A percentile compares a stretch with the other conserved stretches of the same genome.
Evolutionary conservation across 2,329 filamentous ascomycete species (phyloP).

Genomic region (Talaromyces verruculosus): DNA sequence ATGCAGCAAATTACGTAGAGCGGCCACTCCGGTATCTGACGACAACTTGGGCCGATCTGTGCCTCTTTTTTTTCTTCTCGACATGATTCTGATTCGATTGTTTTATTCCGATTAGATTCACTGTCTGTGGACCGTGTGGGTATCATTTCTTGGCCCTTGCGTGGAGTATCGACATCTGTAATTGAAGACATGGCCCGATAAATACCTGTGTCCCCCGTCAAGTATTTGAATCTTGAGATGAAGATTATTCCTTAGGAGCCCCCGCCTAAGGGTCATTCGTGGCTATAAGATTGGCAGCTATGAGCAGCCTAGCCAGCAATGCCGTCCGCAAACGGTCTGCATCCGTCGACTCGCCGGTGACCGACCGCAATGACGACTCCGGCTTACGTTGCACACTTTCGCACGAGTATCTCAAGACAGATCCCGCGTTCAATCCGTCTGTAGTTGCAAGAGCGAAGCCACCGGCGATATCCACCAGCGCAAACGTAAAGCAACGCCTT

Average conservation of each 20-base stretch:
- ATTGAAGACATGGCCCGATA: not conserved
- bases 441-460: slow-evolving; percentile 26
- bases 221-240: not conserved
- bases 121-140: not conserved
- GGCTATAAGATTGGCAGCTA: not conserved
- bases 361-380: not conserved
- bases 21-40: not conserved
- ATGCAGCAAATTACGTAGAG: not conserved
- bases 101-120: not conserved
- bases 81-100: not conserved
- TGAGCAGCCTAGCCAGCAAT: not conserved
- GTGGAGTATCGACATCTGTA: not conserved
- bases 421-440: slow-evolving; percentile 39
- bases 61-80: not conserved
- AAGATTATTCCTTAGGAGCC: not conserved
- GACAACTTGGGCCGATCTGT: not conserved
- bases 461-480: slow-evolving; percentile 17
- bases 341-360: not conserved
- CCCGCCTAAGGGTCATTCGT: not conserved
- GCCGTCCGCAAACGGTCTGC: not conserved
- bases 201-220: not conserved
- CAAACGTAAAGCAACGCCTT: slow-evolving; percentile 22
- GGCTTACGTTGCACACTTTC: slow-evolving; percentile 3
- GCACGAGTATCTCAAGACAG: slow-evolving; percentile 22
- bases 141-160: not conserved